A percentile compares a stretch with the other conserved stretches of the same genome.
Conservation (phyloP, 176 grass and related monocot species). For the Oryza coarctata region DNA sequence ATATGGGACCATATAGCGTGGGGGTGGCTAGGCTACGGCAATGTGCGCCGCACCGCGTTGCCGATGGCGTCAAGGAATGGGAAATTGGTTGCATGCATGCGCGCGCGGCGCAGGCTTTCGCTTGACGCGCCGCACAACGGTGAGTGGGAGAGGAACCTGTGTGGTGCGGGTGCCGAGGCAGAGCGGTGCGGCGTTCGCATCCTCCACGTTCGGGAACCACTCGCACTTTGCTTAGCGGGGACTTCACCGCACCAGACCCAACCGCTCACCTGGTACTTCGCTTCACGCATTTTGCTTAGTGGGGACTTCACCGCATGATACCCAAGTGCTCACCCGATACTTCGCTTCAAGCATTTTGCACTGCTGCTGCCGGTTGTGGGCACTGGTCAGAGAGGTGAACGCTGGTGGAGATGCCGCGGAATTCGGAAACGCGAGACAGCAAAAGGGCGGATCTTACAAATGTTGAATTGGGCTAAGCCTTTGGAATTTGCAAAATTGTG, state of each 20-base stretch:
- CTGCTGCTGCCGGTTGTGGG: not conserved
- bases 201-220: not conserved
- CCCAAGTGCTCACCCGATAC: not conserved
- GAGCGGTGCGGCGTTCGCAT: not conserved
- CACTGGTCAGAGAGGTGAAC: not conserved
- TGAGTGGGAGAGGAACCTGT: not conserved
- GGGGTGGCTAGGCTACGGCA: not conserved
- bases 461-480: not conserved
- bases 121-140: slow-evolving; percentile 26
- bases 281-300: slow-evolving; percentile 32
- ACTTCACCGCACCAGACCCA: slow-evolving; percentile 13
- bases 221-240: slow-evolving; percentile 33
- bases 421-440: no score
- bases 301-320: slow-evolving; percentile 15
- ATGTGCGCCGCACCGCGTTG: not conserved
- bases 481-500: no score
- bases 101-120: not conserved
- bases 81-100: not conserved
- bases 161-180: no score
- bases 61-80: slow-evolving; percentile 48
- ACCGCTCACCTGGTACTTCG: not conserved
- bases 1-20: slow-evolving; percentile 29
- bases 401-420: not conserved
- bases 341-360: slow-evolving; percentile 25
- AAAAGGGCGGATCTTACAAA: no score